Evolutionary conservation across 805 yeast species (phyloP).

Genomic region (Blastobotrys chiropterorum): DNA sequence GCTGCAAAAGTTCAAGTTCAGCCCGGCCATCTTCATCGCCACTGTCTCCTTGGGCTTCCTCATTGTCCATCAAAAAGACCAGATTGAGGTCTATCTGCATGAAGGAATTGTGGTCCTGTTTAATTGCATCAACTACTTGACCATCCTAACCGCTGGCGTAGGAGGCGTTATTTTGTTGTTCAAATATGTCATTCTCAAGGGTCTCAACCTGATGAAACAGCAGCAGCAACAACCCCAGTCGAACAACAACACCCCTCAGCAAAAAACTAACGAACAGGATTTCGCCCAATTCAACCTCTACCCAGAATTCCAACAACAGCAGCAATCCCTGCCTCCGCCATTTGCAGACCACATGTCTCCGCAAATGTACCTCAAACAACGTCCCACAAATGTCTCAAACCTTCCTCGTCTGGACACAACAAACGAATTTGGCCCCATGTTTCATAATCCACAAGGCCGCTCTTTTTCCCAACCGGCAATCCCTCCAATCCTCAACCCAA

Average conservation of each 20-base stretch:
- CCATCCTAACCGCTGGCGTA: neutral
- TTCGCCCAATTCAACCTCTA: neutral
- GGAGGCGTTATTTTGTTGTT: neutral
- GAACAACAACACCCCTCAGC: neutral
- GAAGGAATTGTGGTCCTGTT: conserved; percentile 12
- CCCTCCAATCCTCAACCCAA: conserved; percentile 1
- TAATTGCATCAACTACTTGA: conserved; percentile 6
- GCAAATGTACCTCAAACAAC: neutral
- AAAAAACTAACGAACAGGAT: neutral
- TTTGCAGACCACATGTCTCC: neutral
- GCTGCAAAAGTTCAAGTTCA: neutral
- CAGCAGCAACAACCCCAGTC: neutral
- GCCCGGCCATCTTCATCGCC: conserved; percentile 18
- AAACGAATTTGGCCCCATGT: neutral
- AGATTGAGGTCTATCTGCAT: conserved; percentile 14
- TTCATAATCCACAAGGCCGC: neutral
- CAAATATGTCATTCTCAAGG: neutral
- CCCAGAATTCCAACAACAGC: neutral
- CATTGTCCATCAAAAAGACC: conserved; percentile 14
- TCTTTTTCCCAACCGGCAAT: conserved; percentile 3
- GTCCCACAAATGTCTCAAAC: neutral
- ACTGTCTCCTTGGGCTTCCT: conserved; percentile 16
- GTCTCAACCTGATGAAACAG: neutral
- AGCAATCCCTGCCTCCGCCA: neutral
- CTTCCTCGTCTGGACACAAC: neutral